These are phyloP conservation scores for Ceratobasidium sp. DNA, from an alignment of 1,284 basidiomycete species.

Conservation along the genomic window DNA sequence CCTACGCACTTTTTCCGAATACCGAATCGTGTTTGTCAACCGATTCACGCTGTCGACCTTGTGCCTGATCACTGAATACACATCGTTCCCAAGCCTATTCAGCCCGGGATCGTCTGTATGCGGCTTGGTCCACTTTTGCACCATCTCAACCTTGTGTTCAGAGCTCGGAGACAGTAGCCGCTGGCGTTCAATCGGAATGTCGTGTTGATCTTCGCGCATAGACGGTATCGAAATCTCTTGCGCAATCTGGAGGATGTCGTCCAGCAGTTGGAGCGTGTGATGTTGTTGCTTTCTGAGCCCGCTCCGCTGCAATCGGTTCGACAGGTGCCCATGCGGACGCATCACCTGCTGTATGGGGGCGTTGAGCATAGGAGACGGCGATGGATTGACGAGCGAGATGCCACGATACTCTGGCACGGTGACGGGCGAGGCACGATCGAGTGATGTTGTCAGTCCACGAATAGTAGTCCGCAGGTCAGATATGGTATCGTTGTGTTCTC, in stretches of 20 bases:
- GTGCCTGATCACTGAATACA: conserved; percentile 85
- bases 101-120: conserved; percentile 86
- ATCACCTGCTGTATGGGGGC: conserved; percentile 22
- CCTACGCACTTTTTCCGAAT: conserved; percentile 95
- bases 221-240: conserved; percentile 87
- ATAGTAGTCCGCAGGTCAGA: conserved; percentile 85
- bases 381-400: conserved; percentile 74
- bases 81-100: conserved; percentile 81
- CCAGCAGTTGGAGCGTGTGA: conserved; percentile 76
- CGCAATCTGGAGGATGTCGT: conserved; percentile 83
- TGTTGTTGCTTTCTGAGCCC: conserved; percentile 84
- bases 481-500: conserved; percentile 92
- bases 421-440: conserved; percentile 56
- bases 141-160: conserved; percentile 80
- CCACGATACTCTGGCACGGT: conserved; percentile 82
- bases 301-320: conserved; percentile 40
- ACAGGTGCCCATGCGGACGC: conserved; percentile 35
- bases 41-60: conserved; percentile 96
- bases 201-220: conserved; percentile 87
- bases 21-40: conserved; percentile 97
- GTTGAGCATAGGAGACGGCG: conserved; percentile 51
- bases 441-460: conserved; percentile 69
- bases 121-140: conserved; percentile 86
- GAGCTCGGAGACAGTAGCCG: conserved; percentile 85
- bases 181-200: conserved; percentile 92